Conservation (phyloP, 164 flowering plant species). For the Tetracentron sinense region DNA sequence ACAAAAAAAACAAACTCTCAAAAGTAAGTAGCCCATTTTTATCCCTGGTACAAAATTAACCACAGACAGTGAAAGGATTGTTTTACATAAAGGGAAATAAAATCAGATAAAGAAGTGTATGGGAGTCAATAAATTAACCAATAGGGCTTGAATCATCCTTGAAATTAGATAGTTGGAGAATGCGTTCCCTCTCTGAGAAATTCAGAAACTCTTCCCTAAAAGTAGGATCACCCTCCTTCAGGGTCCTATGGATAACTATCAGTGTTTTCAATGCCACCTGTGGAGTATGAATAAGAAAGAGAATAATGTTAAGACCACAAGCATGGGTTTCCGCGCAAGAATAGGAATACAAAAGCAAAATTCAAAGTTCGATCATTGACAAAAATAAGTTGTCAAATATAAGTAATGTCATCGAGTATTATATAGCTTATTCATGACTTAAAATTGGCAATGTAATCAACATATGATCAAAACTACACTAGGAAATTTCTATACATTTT, state of each 20-base stretch:
- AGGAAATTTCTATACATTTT: no score
- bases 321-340: no score
- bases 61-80: no score
- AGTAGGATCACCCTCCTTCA: slow-evolving; percentile 80
- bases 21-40: not conserved
- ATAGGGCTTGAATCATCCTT: slow-evolving; percentile 82
- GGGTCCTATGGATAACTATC: slow-evolving; percentile 59
- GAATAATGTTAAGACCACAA: not conserved
- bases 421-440: no score
- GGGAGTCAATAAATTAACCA: slow-evolving; percentile 32
- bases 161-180: slow-evolving; percentile 69
- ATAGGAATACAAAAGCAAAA: no score
- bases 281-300: not conserved
- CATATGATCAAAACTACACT: no score
- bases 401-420: no score
- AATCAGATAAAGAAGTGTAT: not conserved
- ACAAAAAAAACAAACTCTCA: no score
- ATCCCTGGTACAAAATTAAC: not conserved
- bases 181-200: slow-evolving; percentile 53
- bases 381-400: not conserved
- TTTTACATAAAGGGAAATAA: no score
- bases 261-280: slow-evolving; percentile 77
- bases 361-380: not conserved
- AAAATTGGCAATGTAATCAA: no score
- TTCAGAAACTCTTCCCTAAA: slow-evolving; percentile 68